Conservation (phyloP, 352 stramenopile genomes). For the Phytophthora sp. region DNA sequence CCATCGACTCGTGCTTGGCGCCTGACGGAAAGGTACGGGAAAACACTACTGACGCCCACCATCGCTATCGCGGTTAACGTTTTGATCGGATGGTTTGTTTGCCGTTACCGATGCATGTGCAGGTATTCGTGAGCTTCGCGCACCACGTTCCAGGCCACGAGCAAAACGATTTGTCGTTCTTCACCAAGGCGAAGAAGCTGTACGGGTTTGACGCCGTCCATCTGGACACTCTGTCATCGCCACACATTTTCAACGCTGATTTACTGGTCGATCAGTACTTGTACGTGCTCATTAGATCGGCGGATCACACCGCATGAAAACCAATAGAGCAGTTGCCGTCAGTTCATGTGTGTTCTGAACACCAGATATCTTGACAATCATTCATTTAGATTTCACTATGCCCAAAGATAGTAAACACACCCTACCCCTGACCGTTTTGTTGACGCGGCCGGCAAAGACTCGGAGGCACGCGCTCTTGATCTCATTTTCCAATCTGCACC, state of each 20-base stretch:
- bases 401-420: no score
- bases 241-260: conserved; percentile 49
- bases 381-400: no score
- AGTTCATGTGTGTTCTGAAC: no score
- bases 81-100: neutral
- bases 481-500: conserved; percentile 11
- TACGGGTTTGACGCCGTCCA: conserved; percentile 44
- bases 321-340: neutral
- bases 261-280: conserved; percentile 55
- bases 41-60: no score
- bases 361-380: no score
- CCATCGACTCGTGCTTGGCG: conserved; percentile 43
- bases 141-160: conserved; percentile 60
- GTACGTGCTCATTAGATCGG: conserved; percentile 43
- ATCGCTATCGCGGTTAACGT: conserved; percentile 12
- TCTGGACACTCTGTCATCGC: conserved; percentile 46
- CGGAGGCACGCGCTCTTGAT: neutral
- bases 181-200: conserved; percentile 45
- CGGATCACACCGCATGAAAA: neutral
- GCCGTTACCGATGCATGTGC: neutral
- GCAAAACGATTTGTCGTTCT: conserved; percentile 57
- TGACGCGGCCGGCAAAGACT: no score
- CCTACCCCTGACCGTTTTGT: no score
- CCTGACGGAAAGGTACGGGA: conserved; percentile 32
- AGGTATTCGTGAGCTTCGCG: conserved; percentile 58